A percentile compares a stretch with the other conserved stretches of the same genome.
Conservation (phyloP, 495 filamentous ascomycete genomes). For the Tuber umbilicatum region DNA sequence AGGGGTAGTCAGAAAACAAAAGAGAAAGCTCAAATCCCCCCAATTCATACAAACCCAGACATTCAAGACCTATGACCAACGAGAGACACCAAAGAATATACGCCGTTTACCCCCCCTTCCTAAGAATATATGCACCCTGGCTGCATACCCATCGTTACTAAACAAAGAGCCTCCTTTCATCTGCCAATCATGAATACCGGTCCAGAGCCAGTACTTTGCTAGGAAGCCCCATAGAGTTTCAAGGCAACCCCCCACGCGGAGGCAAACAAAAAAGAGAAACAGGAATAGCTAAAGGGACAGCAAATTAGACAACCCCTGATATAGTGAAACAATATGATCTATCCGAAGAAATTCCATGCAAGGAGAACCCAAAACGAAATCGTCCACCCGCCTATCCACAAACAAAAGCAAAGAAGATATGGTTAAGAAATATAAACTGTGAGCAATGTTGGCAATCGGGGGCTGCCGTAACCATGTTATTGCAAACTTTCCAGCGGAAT, state of each 20-base stretch:
- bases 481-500: neutral
- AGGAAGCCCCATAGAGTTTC: neutral
- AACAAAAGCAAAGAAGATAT: slow-evolving; percentile 1
- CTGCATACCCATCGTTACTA: slow-evolving; percentile 3
- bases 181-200: neutral
- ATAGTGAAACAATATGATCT: slow-evolving; percentile 6
- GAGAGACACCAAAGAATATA: slow-evolving; percentile 3
- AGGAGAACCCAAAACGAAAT: slow-evolving; percentile 4
- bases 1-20: neutral
- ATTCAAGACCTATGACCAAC: slow-evolving; percentile 5
- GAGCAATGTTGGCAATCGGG: neutral
- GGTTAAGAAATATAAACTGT: slow-evolving; percentile 4
- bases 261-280: neutral
- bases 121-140: slow-evolving; percentile 1
- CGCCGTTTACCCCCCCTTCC: slow-evolving; percentile 5
- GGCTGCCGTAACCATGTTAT: neutral
- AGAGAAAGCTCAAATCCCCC: neutral
- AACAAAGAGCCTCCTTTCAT: slow-evolving; percentile 1
- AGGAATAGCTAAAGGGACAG: neutral
- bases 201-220: neutral
- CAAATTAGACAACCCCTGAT: slow-evolving; percentile 5
- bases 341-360: slow-evolving; percentile 6
- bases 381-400: neutral
- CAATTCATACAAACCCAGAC: slow-evolving; percentile 2
- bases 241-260: neutral